A percentile compares a stretch with the other conserved stretches of the same genome.
Evolutionary conservation across 2,329 filamentous ascomycete genomes (phyloP).

Genomic region (Fusarium sp.): DNA sequence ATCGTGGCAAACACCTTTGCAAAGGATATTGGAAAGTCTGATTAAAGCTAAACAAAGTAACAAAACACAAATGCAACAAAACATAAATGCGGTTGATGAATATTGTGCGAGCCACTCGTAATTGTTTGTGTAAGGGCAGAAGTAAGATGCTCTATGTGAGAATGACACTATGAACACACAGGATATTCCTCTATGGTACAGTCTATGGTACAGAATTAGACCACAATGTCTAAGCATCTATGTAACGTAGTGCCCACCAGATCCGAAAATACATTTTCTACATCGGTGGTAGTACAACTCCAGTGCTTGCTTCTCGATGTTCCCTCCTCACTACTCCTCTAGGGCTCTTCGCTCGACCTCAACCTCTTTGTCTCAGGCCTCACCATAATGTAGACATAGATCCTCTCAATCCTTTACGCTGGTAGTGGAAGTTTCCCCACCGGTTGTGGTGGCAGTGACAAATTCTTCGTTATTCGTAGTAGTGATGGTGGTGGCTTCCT

Average conservation of each 20-base stretch:
- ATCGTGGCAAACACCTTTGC: slow-evolving; percentile 77
- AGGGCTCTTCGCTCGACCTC: slow-evolving; percentile 1
- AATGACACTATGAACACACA: neutral
- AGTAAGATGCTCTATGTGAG: neutral
- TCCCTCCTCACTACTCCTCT: neutral
- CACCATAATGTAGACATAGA: neutral
- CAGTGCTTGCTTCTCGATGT: neutral
- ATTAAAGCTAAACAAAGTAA: slow-evolving; percentile 17
- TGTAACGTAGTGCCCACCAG: neutral
- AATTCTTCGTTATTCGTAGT: too few species aligned
- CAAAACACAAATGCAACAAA: slow-evolving; percentile 4
- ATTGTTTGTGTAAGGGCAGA: neutral
- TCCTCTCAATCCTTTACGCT: too few species aligned
- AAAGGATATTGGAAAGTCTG: slow-evolving; percentile 57
- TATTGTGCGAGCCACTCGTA: neutral
- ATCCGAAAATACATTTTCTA: neutral
- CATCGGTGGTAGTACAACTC: neutral
- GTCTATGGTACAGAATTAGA: neutral
- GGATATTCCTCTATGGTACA: too few species aligned
- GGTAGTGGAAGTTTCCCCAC: too few species aligned
- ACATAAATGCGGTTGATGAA: neutral
- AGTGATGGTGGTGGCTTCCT: neutral
- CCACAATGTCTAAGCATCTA: neutral
- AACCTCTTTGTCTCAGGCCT: slow-evolving; percentile 1
- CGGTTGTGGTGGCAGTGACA: too few species aligned